phyloP scores from a whole-genome alignment of 1,284 basidiomycete genomes.

The Trametes sp. region DNA sequence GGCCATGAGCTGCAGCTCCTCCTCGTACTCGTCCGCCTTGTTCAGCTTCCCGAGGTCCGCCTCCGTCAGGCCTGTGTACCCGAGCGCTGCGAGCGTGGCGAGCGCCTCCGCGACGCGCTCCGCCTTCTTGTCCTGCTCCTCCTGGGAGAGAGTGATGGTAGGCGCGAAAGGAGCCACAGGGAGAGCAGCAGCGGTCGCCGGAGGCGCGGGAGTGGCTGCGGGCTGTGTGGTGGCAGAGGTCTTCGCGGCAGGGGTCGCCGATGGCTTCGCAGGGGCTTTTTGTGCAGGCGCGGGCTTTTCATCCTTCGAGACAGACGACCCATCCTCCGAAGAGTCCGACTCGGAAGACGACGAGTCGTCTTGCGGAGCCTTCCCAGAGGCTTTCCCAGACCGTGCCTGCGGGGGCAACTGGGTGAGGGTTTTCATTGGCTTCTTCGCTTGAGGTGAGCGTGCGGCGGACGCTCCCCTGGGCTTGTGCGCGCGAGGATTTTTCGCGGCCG shows the following conservation, averaged over 20 bases:
- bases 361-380: too few species aligned
- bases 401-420: too few species aligned
- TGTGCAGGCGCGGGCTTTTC: too few species aligned
- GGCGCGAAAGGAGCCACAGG: neutral
- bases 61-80: constrained; percentile 23
- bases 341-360: too few species aligned
- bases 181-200: neutral
- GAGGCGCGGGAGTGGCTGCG: neutral
- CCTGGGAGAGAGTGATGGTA: neutral
- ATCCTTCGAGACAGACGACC: neutral
- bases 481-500: neutral
- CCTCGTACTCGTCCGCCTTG: constrained; percentile 50
- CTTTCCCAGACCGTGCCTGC: too few species aligned
- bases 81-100: constrained; percentile 38
- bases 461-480: neutral
- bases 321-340: neutral
- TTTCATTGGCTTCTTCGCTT: neutral
- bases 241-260: too few species aligned
- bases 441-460: neutral
- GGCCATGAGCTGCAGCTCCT: constrained; percentile 56
- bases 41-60: constrained; percentile 50
- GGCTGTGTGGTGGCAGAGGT: neutral
- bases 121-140: constrained; percentile 10
- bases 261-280: too few species aligned
- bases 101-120: constrained; percentile 36